phyloP scores from a whole-genome alignment of 2,329 filamentous ascomycete species.

The Uncinocarpus reesii region DNA sequence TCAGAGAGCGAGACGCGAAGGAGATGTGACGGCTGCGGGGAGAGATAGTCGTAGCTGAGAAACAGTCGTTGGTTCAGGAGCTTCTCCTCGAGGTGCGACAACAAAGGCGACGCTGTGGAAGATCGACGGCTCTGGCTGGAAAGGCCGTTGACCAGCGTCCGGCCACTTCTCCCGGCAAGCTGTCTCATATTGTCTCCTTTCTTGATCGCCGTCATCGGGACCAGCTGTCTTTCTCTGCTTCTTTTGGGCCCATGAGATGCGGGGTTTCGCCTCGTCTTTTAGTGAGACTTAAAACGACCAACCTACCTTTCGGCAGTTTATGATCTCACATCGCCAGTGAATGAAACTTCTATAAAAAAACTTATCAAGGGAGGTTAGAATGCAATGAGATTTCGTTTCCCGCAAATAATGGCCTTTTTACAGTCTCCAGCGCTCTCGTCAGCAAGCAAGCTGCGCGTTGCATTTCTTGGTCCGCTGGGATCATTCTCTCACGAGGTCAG shows the following conservation, averaged over 20 bases:
- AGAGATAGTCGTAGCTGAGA: slow-evolving; percentile 47
- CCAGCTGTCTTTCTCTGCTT: not conserved
- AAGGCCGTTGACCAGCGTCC: slow-evolving; percentile 1
- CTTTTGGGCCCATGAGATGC: not conserved
- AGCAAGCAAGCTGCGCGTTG: slow-evolving; percentile 26
- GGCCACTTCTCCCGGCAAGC: not conserved
- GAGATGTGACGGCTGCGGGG: slow-evolving; percentile 54
- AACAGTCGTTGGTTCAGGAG: slow-evolving; percentile 43
- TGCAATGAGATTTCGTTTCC: slow-evolving; percentile 2
- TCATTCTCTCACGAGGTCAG: slow-evolving; percentile 61
- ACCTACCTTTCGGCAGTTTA: no score
- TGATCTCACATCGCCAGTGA: no score
- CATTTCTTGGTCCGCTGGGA: slow-evolving; percentile 54
- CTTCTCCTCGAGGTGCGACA: slow-evolving; percentile 5
- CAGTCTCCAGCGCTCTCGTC: slow-evolving; percentile 6
- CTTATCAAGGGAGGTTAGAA: no score
- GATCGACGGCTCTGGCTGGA: not conserved
- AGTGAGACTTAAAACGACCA: no score
- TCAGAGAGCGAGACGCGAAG: slow-evolving; percentile 53
- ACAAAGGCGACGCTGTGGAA: not conserved
- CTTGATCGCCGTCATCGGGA: slow-evolving; percentile 1
- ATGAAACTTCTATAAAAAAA: no score
- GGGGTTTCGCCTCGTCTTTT: not conserved
- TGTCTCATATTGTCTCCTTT: slow-evolving; percentile 4
- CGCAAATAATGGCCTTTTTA: slow-evolving; percentile 6